A percentile compares a stretch with the other conserved stretches of the same genome.
phyloP scores from a whole-genome alignment of 208 protist species.

The Trypanosoma scelopori region DNA sequence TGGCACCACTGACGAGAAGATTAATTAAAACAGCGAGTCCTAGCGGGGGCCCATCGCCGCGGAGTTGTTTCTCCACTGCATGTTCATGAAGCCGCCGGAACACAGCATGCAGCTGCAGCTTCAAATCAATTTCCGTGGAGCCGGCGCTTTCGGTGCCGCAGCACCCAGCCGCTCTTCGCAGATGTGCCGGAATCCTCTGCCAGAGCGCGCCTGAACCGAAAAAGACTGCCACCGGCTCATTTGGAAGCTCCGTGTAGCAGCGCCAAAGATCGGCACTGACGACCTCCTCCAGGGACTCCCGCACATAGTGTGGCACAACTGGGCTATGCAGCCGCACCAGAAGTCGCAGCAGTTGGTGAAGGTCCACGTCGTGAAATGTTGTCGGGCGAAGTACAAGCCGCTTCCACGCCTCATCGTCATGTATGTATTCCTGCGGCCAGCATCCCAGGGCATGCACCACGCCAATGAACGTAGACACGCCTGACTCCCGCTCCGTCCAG shows the following conservation, averaged over 20 bases:
- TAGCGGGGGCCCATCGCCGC: constrained; percentile 18
- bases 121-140: not conserved
- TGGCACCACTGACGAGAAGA: constrained; percentile 26
- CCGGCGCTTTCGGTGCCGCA: not conserved
- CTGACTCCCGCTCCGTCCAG: constrained; percentile 22
- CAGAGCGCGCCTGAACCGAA: constrained; percentile 9
- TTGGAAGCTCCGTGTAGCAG: constrained; percentile 32
- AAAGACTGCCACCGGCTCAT: constrained; percentile 32
- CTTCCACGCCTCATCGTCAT: constrained; percentile 13
- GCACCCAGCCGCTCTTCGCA: not conserved
- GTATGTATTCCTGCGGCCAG: constrained; percentile 26
- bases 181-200: not conserved
- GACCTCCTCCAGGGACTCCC: constrained; percentile 22
- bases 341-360: constrained; percentile 20
- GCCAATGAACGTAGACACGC: constrained; percentile 22
- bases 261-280: constrained; percentile 38
- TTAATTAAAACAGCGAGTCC: constrained; percentile 21
- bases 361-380: constrained; percentile 24
- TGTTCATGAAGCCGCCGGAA: constrained; percentile 18
- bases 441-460: constrained; percentile 25
- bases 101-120: not conserved
- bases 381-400: constrained; percentile 17
- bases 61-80: constrained; percentile 26
- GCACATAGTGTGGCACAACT: constrained; percentile 35
- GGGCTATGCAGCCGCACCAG: constrained; percentile 30